Percentiles rank a stretch among this genome's conserved stretches.
Evolutionary conservation across 2,329 filamentous ascomycete genomes (phyloP).

Genomic region (Bimuria novae-zelandiae): DNA sequence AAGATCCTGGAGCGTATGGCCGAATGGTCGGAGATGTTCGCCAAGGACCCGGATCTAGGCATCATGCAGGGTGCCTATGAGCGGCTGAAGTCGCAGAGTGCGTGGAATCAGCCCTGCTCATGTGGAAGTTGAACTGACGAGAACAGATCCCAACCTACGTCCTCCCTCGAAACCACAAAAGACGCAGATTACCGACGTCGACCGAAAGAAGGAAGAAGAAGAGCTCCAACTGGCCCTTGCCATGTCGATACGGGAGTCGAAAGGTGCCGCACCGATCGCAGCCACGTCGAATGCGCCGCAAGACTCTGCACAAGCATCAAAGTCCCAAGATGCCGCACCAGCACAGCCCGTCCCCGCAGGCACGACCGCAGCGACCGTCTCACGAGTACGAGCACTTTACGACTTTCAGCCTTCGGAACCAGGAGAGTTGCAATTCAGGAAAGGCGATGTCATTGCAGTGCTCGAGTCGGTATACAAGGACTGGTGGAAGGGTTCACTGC

Average conservation of each 20-base stretch:
- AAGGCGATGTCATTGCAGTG: conserved; percentile 96
- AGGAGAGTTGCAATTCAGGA: conserved; percentile 93
- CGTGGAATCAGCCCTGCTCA: not conserved
- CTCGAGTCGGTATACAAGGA: conserved; percentile 98
- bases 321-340: conserved; percentile 46
- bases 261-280: conserved; percentile 46
- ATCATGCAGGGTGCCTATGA: conserved; percentile 97
- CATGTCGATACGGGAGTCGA: conserved; percentile 88
- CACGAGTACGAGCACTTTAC: conserved; percentile 87
- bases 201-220: conserved; percentile 94
- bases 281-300: conserved; percentile 49
- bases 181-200: conserved; percentile 83
- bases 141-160: conserved; percentile 82
- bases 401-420: conserved; percentile 94
- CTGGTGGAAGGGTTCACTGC: conserved; percentile 97
- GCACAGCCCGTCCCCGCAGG: conserved; percentile 71
- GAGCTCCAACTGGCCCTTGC: conserved; percentile 95
- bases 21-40: conserved; percentile 95
- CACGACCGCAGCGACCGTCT: conserved; percentile 94
- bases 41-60: conserved; percentile 83
- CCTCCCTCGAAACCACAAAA: conserved; percentile 93
- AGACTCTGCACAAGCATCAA: conserved; percentile 32
- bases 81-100: conserved; percentile 75
- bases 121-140: conserved; percentile 14
- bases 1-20: conserved; percentile 97